Conservation (phyloP, 495 filamentous ascomycete species). For the Neurospora sp. region DNA sequence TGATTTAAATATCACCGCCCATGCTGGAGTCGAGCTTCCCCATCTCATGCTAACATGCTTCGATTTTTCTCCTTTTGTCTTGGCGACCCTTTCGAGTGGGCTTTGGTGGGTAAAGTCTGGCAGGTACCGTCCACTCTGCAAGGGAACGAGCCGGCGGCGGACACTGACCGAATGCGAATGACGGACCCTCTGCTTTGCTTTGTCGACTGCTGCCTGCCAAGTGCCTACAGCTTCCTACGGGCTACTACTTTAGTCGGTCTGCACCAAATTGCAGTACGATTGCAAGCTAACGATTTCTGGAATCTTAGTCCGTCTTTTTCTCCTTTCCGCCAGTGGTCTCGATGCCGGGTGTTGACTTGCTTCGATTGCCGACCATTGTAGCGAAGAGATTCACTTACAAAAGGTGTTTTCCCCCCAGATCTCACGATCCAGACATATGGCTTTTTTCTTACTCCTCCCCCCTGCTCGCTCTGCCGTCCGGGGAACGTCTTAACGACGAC, state of each 20-base stretch:
- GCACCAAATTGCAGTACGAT: neutral
- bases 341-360: neutral
- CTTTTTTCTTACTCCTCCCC: neutral
- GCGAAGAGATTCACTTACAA: neutral
- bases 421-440: neutral
- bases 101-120: constrained; percentile 1
- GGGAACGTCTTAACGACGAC: neutral
- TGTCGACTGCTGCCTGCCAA: neutral
- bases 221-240: neutral
- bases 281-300: neutral
- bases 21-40: neutral
- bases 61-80: constrained; percentile 16
- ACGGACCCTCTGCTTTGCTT: neutral
- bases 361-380: neutral
- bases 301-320: neutral
- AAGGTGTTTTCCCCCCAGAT: neutral
- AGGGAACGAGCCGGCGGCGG: neutral
- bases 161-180: neutral
- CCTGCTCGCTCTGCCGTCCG: neutral
- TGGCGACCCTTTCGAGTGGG: constrained; percentile 8
- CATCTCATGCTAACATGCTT: neutral
- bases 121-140: neutral
- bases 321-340: neutral
- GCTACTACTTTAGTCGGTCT: neutral
- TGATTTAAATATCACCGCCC: neutral